Conservation (phyloP, 169 alveolate genomes). For the Cryptosporidium parvum region DNA sequence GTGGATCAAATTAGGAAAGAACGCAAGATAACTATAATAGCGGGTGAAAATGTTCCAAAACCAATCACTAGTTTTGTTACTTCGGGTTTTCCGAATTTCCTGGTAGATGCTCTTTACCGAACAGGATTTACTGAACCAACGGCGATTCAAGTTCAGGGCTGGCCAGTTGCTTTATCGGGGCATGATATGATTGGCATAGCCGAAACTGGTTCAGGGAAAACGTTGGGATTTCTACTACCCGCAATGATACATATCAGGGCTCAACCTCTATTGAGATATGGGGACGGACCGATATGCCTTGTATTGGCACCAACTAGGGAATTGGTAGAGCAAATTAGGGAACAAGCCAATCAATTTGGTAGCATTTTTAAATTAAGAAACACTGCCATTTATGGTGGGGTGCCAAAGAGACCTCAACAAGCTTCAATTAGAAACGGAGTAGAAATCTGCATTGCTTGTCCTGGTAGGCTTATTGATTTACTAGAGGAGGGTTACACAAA, state of each 20-base stretch:
- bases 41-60: constrained; percentile 91
- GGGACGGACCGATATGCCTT: constrained; percentile 98
- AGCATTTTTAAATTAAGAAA: constrained; percentile 85
- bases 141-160: constrained; percentile 95
- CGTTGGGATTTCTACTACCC: constrained; percentile 96
- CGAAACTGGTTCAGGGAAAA: constrained; percentile 99
- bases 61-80: constrained; percentile 92
- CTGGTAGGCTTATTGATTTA: constrained; percentile 97
- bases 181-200: constrained; percentile 98
- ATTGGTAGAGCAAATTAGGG: constrained; percentile 96
- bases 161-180: constrained; percentile 97
- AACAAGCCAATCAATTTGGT: constrained; percentile 91
- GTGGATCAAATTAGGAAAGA: constrained; percentile 87
- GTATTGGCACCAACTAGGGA: constrained; percentile 99
- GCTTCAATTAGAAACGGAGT: constrained; percentile 92
- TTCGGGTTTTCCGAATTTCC: constrained; percentile 93
- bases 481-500: constrained; percentile 90
- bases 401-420: constrained; percentile 90
- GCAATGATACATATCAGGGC: constrained; percentile 94
- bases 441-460: constrained; percentile 96
- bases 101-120: constrained; percentile 86
- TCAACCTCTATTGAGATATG: constrained; percentile 87
- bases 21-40: constrained; percentile 87
- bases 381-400: constrained; percentile 96
- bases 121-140: constrained; percentile 93